Percentiles rank a stretch among this genome's conserved stretches.
These are phyloP conservation scores for Hymenoscyphus repandus DNA, from an alignment of 2,329 filamentous ascomycete genomes.

Conservation along the genomic window DNA sequence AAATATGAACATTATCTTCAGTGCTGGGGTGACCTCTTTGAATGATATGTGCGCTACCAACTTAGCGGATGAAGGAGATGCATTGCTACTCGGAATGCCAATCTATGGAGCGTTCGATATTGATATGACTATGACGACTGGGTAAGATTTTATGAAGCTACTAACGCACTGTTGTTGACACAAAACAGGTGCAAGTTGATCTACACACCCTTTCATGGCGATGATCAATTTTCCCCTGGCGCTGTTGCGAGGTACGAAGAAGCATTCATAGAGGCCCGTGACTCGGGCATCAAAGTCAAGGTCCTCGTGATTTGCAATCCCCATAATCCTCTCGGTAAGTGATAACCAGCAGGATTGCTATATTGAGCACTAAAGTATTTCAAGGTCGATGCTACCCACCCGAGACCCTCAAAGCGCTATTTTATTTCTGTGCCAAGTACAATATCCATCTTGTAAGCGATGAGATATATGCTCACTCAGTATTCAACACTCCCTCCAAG, in stretches of 20 bases:
- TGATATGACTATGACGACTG: neutral
- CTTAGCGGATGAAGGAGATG: neutral
- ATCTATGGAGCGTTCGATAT: neutral
- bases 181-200: slow-evolving; percentile 1
- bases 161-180: neutral
- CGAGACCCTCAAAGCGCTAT: neutral
- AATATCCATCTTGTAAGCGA: slow-evolving; percentile 7
- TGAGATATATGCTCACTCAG: slow-evolving; percentile 44
- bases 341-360: neutral
- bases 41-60: neutral
- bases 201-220: neutral
- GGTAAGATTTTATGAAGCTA: neutral
- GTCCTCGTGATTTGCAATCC: neutral
- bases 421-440: slow-evolving; percentile 4
- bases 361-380: neutral
- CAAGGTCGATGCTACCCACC: neutral
- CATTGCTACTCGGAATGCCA: neutral
- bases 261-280: neutral
- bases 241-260: neutral
- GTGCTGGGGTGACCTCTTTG: neutral
- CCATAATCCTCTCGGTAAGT: neutral
- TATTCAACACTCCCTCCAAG: slow-evolving; percentile 33
- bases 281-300: neutral
- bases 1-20: neutral
- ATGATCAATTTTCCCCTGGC: neutral